A percentile compares a stretch with the other conserved stretches of the same genome.
phyloP scores from a whole-genome alignment of 169 alveolate species.

The Plasmodium berghei region DNA sequence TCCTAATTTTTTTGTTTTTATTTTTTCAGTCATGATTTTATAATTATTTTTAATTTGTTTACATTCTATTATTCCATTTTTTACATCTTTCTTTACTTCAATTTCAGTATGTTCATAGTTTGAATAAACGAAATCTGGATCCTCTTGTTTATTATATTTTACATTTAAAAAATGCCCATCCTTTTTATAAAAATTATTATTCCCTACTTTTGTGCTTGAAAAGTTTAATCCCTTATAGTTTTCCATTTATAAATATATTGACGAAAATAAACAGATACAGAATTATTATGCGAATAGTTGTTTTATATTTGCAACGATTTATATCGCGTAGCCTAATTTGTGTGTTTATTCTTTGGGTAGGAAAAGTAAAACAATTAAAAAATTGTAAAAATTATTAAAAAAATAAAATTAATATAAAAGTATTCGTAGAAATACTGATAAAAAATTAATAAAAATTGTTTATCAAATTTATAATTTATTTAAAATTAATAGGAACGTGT shows the following conservation, averaged over 20 bases:
- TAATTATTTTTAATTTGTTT: slow-evolving; percentile 22
- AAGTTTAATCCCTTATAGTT: slow-evolving; percentile 25
- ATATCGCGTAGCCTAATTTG: background rate
- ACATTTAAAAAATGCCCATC: slow-evolving; percentile 3
- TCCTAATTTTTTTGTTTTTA: slow-evolving; percentile 85
- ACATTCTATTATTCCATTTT: slow-evolving; percentile 23
- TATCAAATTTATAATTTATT: too few relatives aligned
- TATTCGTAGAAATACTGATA: background rate
- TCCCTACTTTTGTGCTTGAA: background rate
- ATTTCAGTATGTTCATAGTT: slow-evolving; percentile 34
- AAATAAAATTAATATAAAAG: background rate
- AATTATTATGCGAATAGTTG: background rate
- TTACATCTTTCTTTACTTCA: slow-evolving; percentile 22
- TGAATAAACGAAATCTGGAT: slow-evolving; percentile 30
- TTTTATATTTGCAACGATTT: background rate
- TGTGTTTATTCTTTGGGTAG: background rate
- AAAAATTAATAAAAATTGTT: background rate
- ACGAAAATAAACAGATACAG: background rate
- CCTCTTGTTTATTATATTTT: slow-evolving; percentile 22
- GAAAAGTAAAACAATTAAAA: background rate
- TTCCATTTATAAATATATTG: slow-evolving; percentile 10
- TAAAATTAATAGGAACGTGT: too few relatives aligned
- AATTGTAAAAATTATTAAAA: background rate
- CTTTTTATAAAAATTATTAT: slow-evolving; percentile 7
- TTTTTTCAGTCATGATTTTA: slow-evolving; percentile 44